These are phyloP conservation scores for Lantana camara DNA, from an alignment of 257 asterid genomes.

Conservation along the genomic window DNA sequence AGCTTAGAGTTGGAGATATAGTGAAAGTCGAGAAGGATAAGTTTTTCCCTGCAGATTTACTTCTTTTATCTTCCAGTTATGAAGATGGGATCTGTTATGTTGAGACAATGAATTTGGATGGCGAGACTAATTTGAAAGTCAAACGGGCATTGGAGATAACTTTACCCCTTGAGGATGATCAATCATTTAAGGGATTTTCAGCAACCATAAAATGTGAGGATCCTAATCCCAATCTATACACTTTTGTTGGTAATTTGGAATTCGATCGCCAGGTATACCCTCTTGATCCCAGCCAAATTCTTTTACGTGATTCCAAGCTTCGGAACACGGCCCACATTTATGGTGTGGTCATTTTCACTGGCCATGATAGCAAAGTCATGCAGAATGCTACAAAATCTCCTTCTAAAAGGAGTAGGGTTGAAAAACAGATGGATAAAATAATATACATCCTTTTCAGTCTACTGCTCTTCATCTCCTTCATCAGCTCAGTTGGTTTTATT, in stretches of 20 bases:
- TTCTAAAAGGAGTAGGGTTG: constrained; percentile 88
- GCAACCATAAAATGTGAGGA: constrained; percentile 90
- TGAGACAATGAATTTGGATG: constrained; percentile 97
- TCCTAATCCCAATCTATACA: constrained; percentile 90
- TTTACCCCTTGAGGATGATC: constrained; percentile 66
- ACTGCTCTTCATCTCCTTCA: constrained; percentile 76
- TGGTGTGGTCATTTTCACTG: constrained; percentile 94
- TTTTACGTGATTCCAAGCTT: constrained; percentile 95
- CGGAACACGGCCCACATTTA: constrained; percentile 79
- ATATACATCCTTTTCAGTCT: constrained; percentile 89
- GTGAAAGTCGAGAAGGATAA: constrained; percentile 91
- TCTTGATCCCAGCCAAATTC: constrained; percentile 92
- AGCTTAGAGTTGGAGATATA: constrained; percentile 87
- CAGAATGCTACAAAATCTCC: constrained; percentile 93
- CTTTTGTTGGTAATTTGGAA: constrained; percentile 91
- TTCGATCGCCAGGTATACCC: constrained; percentile 80
- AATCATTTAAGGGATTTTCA: constrained; percentile 64
- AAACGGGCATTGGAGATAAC: constrained; percentile 86
- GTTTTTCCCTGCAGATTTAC: constrained; percentile 95
- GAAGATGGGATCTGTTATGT: constrained; percentile 98
- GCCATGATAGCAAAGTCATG: constrained; percentile 96
- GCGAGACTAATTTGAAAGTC: constrained; percentile 97
- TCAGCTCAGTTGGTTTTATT: constrained; percentile 89
- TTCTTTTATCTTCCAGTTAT: constrained; percentile 87
- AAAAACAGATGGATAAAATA: constrained; percentile 93